phyloP scores from a whole-genome alignment of 2,329 filamentous ascomycete genomes.

The Fonsecaea monophora region DNA sequence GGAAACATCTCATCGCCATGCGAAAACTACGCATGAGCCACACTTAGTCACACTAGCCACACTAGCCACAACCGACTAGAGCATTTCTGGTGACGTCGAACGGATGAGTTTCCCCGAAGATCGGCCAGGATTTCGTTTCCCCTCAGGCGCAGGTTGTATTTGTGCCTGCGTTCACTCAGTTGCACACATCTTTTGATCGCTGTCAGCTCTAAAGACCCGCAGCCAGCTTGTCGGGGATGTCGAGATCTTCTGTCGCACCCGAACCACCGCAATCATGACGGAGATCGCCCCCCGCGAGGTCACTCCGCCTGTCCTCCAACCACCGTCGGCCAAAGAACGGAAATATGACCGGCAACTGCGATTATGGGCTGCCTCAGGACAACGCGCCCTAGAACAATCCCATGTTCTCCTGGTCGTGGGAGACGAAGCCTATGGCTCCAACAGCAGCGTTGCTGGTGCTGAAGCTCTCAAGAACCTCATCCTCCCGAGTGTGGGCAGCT shows the following conservation, averaged over 20 bases:
- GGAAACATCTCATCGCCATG: neutral
- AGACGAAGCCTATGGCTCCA: conserved; percentile 35
- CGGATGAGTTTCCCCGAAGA: conserved; percentile 23
- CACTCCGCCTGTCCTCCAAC: conserved; percentile 56
- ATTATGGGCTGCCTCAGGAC: conserved; percentile 91
- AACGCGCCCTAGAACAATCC: conserved; percentile 86
- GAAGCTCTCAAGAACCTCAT: conserved; percentile 98
- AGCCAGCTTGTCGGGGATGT: conserved; percentile 6
- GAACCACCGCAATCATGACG: conserved; percentile 23
- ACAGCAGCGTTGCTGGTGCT: conserved; percentile 71
- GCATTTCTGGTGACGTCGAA: conserved; percentile 18
- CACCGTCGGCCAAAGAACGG: conserved; percentile 67
- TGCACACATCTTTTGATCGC: neutral
- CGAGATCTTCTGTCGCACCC: neutral
- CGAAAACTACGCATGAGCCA: neutral
- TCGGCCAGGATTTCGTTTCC: neutral
- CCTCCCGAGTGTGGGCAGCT: conserved; percentile 86
- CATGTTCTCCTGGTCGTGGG: conserved; percentile 90
- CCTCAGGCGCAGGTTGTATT: neutral
- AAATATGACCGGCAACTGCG: conserved; percentile 96
- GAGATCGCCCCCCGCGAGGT: conserved; percentile 37
- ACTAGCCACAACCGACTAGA: neutral
- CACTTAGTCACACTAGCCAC: neutral
- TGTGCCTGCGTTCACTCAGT: neutral
- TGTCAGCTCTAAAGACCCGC: conserved; percentile 6